Evolutionary conservation across 2,329 filamentous ascomycete species (phyloP).

Genomic region (Aspergillus fumigatus): DNA sequence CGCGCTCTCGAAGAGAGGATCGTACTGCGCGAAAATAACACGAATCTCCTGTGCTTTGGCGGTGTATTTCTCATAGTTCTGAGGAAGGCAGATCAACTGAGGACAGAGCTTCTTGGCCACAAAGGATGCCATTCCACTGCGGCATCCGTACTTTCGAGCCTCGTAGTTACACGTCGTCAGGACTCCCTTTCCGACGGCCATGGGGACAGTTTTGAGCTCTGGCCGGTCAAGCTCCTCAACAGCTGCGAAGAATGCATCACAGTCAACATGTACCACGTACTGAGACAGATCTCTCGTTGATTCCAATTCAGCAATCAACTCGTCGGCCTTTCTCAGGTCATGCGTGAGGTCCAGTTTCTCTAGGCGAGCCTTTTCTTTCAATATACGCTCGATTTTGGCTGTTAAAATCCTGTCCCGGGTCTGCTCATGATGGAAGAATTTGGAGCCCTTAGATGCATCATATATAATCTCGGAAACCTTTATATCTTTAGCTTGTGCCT

Average conservation of each 20-base stretch:
- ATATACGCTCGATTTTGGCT: constrained; percentile 75
- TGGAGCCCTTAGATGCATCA: constrained; percentile 91
- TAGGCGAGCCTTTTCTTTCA: constrained; percentile 68
- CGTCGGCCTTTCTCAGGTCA: constrained; percentile 73
- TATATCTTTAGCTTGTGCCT: constrained; percentile 3
- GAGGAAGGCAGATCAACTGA: constrained; percentile 71
- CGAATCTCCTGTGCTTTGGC: constrained; percentile 87
- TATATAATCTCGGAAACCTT: constrained; percentile 94
- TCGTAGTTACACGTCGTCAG: constrained; percentile 78
- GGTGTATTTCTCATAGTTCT: constrained; percentile 87
- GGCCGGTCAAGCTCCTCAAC: constrained; percentile 83
- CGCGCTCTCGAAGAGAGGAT: constrained; percentile 84
- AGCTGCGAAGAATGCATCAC: constrained; percentile 95
- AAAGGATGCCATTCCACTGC: constrained; percentile 93
- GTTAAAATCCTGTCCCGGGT: constrained; percentile 76
- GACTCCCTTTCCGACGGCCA: constrained; percentile 78
- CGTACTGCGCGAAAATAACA: constrained; percentile 77
- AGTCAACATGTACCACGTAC: constrained; percentile 85
- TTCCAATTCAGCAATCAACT: constrained; percentile 76
- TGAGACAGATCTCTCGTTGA: constrained; percentile 75
- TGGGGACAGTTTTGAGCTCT: constrained; percentile 79
- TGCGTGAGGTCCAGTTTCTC: constrained; percentile 69
- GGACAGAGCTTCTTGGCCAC: constrained; percentile 94
- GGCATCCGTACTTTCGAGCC: constrained; percentile 82
- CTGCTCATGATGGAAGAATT: constrained; percentile 92